A percentile compares a stretch with the other conserved stretches of the same genome.
Evolutionary conservation across 192 early-diverging fungal species (phyloP).

Genomic region (Umbelopsis vinacea): DNA sequence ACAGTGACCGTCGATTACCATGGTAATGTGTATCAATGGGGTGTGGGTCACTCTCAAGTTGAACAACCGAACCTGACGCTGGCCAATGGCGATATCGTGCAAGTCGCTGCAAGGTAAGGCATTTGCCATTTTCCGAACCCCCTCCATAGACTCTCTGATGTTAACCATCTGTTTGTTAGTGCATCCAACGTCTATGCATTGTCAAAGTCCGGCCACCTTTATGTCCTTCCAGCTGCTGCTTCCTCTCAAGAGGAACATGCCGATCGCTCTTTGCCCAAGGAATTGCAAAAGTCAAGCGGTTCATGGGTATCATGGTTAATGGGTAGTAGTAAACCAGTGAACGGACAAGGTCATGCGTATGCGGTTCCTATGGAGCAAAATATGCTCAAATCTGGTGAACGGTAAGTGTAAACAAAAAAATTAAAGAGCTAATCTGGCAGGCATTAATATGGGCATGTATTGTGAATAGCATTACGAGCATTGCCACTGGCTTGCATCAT

Average conservation of each 20-base stretch:
- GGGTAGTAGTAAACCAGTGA: not conserved
- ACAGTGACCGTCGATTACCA: conserved; percentile 40
- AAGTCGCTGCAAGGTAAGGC: conserved; percentile 30
- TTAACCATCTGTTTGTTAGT: not conserved
- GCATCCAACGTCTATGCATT: not conserved
- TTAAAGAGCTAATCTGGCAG: too few species aligned
- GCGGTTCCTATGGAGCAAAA: not conserved
- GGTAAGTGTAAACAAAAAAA: too few species aligned
- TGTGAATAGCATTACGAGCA: conserved; percentile 34
- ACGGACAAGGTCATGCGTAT: not conserved
- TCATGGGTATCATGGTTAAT: not conserved
- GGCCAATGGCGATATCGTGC: conserved; percentile 36
- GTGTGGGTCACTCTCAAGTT: conserved; percentile 31
- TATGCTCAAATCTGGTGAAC: conserved; percentile 4
- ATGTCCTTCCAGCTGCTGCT: not conserved
- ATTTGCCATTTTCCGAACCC: not conserved
- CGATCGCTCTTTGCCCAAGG: not conserved
- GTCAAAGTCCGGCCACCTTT: not conserved
- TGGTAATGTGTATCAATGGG: conserved; percentile 50
- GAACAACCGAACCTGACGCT: conserved; percentile 42
- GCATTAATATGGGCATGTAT: not conserved
- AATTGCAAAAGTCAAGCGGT: not conserved
- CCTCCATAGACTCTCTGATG: too few species aligned
- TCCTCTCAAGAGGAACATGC: not conserved
- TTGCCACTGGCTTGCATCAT: conserved; percentile 46